Evolutionary conservation across 495 filamentous ascomycete genomes (phyloP), one percentile per base, ranked within the genome.

Genomic region (Lasiosphaeris hirsuta): DNA sequence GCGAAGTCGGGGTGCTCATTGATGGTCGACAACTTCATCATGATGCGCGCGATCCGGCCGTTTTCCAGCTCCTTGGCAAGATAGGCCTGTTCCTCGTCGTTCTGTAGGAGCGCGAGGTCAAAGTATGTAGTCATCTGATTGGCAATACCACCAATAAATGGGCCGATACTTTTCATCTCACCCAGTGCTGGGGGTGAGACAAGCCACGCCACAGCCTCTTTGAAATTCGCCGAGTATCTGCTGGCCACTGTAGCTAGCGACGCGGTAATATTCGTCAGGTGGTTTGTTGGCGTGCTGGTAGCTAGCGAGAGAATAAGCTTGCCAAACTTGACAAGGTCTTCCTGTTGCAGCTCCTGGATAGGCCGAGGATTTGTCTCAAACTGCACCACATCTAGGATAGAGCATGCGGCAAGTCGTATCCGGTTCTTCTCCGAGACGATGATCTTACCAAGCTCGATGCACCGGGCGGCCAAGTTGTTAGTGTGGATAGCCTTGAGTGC

Each of bases 1-100:
- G 90, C 88, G 54, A 86, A 86, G 64, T 97, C 93, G 1, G 90
- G 90, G 4, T 94, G 86, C 64, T 97, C 94, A 63, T 90, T 90
- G 61, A 98, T 83, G 53, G 88, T 80, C 51, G 86, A 86, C 42
- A 98, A 74, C 70, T 98, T 98, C 54, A 84, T 82, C 71, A 96
- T 73, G 35, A 93, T 79, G 40, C 94, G 88, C 48, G 90, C 84
- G 3, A 96, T 68, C 10, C 94, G 84, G n/a, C 86, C 90, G 62
- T 97, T 97, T 63, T 97, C 94, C 17, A 97, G 81, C 69, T 97
- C 95, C 42, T 82, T 81, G 56, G 76, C 80, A 33, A 98, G 82
- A 35, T 88, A 81, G 8, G 59, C 69, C 10, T 52, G 49, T 9
- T 62, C 46, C 14, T 86, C 84, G 67, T 97, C 94, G 49, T 88